Conservation (phyloP, 148 eudicot genomes). For the Hydrangea macrophylla region DNA sequence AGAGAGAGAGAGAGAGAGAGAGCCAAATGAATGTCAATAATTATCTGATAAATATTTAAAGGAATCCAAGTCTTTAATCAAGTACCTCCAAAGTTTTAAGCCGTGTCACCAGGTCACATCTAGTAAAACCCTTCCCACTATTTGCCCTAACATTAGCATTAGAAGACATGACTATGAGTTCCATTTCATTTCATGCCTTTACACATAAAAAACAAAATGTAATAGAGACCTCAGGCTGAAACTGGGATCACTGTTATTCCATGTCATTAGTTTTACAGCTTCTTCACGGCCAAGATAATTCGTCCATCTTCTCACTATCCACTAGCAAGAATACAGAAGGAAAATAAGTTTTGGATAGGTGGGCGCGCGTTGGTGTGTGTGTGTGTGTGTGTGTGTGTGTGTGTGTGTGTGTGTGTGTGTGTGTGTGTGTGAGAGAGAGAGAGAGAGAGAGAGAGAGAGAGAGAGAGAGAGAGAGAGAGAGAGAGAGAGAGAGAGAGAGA, state of each 20-base stretch:
- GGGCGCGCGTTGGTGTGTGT: too few relatives aligned
- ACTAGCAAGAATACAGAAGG: constrained; percentile 36
- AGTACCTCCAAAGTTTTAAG: constrained; percentile 61
- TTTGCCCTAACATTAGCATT: constrained; percentile 62
- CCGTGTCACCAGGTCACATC: constrained; percentile 60
- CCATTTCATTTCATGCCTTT: neutral
- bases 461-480: neutral
- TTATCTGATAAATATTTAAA: neutral
- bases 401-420: too few relatives aligned
- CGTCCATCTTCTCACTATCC: constrained; percentile 97
- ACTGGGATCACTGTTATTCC: constrained; percentile 84
- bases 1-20: constrained; percentile 1
- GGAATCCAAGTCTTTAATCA: neutral
- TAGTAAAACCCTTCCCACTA: constrained; percentile 62
- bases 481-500: neutral
- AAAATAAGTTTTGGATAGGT: too few relatives aligned
- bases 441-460: too few relatives aligned
- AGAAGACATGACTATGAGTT: constrained; percentile 5
- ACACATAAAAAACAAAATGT: constrained; percentile 4
- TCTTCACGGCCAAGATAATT: constrained; percentile 70
- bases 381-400: too few relatives aligned
- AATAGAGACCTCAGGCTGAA: constrained; percentile 73
- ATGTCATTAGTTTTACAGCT: constrained; percentile 78
- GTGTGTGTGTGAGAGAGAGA: too few relatives aligned
- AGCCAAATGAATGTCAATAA: neutral